Conservation (phyloP, 2,329 filamentous ascomycete genomes). For the Orbilia blumenaviensis region DNA sequence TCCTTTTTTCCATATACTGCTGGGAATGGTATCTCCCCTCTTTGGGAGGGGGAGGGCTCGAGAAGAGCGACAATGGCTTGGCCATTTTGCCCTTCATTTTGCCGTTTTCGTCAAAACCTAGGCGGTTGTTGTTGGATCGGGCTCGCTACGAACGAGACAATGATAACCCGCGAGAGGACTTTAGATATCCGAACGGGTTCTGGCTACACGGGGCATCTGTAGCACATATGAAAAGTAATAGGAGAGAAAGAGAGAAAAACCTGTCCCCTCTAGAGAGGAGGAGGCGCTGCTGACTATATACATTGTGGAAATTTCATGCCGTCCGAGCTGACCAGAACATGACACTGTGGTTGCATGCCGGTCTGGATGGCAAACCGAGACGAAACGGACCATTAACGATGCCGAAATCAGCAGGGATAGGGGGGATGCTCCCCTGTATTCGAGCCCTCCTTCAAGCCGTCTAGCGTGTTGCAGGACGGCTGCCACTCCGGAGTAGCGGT, state of each 20-base stretch:
- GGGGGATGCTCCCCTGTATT: conserved; percentile 28
- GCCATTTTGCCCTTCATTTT: conserved; percentile 52
- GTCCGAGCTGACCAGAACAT: conserved; percentile 33
- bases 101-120: conserved; percentile 1
- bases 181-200: neutral
- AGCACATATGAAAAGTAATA: neutral
- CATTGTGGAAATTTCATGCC: conserved; percentile 7
- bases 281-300: conserved; percentile 28
- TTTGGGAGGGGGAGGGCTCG: conserved; percentile 46
- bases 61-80: conserved; percentile 44
- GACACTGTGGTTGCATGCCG: conserved; percentile 48
- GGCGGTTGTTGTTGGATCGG: neutral
- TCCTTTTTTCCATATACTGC: conserved; percentile 47
- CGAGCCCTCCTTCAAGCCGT: conserved; percentile 12
- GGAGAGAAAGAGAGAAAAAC: neutral
- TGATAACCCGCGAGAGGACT: neutral
- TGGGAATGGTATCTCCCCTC: conserved; percentile 49
- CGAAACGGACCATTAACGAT: conserved; percentile 12
- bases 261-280: neutral
- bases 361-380: conserved; percentile 39
- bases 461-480: conserved; percentile 41
- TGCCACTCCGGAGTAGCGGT: conserved; percentile 45
- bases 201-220: conserved; percentile 2
- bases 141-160: neutral
- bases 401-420: conserved; percentile 26